Percentiles rank a stretch among this genome's conserved stretches.
phyloP scores from a whole-genome alignment of 202 grass and related monocot species.

The Eragrostis tef region DNA sequence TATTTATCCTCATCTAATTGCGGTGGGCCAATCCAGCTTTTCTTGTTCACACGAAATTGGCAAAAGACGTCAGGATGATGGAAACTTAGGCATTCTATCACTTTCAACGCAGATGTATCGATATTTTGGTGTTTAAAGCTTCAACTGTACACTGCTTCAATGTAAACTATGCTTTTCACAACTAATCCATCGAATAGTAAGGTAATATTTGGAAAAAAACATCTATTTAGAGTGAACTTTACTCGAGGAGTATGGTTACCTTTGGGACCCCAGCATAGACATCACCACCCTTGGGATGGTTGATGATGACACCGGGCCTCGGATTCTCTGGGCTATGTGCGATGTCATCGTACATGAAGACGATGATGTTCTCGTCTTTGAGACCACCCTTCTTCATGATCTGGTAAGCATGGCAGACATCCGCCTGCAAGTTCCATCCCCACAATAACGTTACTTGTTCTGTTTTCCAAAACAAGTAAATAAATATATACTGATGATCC shows the following conservation, averaged over 20 bases:
- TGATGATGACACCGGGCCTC: slow-evolving; percentile 77
- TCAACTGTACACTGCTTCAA: background rate
- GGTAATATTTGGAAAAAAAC: background rate
- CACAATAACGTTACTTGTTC: slow-evolving; percentile 4
- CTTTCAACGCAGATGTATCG: slow-evolving; percentile 31
- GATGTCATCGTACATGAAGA: slow-evolving; percentile 98
- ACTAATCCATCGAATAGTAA: slow-evolving; percentile 6
- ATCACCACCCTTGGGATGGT: slow-evolving; percentile 83
- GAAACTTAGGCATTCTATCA: slow-evolving; percentile 22
- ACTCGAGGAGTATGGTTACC: slow-evolving; percentile 52
- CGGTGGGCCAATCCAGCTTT: slow-evolving; percentile 24
- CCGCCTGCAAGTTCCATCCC: slow-evolving; percentile 60
- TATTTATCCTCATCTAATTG: background rate
- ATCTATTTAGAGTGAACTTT: slow-evolving; percentile 8
- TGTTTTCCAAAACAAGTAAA: background rate
- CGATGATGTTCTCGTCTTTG: slow-evolving; percentile 88
- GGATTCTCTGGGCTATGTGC: slow-evolving; percentile 79
- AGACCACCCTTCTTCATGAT: slow-evolving; percentile 93
- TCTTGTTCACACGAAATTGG: slow-evolving; percentile 27
- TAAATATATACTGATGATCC: background rate
- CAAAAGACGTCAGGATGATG: background rate
- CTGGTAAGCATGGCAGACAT: slow-evolving; percentile 96
- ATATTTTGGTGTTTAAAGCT: background rate
- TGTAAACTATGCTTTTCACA: slow-evolving; percentile 14
- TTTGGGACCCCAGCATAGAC: slow-evolving; percentile 94